Conservation (phyloP, 305 asterid genomes). For the Solanum hybrid region DNA sequence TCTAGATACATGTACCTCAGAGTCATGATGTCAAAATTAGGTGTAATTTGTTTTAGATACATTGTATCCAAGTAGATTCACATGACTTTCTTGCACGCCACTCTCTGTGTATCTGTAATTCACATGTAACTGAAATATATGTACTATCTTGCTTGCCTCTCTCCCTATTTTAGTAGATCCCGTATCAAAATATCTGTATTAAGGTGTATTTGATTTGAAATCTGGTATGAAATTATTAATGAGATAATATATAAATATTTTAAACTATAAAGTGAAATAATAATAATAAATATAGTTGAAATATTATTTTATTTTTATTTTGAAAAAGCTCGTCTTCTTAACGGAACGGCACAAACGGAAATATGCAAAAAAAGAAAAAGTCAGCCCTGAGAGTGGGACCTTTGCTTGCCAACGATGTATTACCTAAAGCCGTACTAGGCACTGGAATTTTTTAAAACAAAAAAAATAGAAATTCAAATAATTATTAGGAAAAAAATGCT, state of each 20-base stretch:
- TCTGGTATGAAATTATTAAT: neutral
- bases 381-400: neutral
- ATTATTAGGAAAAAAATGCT: neutral
- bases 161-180: neutral
- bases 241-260: neutral
- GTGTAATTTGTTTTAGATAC: neutral
- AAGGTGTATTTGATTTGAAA: neutral
- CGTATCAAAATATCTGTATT: neutral
- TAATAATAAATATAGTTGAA: neutral
- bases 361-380: neutral
- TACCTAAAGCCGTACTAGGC: neutral
- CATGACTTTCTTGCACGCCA: neutral
- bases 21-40: neutral
- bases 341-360: neutral
- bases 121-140: neutral
- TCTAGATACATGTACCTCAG: neutral
- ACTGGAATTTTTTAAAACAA: neutral
- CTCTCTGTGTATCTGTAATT: neutral
- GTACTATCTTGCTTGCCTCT: neutral
- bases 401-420: neutral
- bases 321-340: neutral
- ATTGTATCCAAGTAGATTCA: neutral
- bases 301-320: neutral
- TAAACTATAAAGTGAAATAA: neutral
- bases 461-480: neutral